These are phyloP conservation scores for Friedmanniomyces simplex DNA, from an alignment of 495 filamentous ascomycete genomes.

Conservation along the genomic window DNA sequence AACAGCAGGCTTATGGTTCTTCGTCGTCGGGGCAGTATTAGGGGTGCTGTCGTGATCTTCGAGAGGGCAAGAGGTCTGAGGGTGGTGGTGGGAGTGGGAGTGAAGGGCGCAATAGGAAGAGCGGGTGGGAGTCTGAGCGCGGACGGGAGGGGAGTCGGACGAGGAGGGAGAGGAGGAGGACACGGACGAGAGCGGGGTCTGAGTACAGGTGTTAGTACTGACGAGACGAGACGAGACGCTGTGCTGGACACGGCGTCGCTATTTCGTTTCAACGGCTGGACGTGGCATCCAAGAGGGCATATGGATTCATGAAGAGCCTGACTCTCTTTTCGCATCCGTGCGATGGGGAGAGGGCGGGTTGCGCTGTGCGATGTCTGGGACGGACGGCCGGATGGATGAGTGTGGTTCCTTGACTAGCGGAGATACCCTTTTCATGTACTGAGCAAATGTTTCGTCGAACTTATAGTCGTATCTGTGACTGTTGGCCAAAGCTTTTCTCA, in stretches of 20 bases:
- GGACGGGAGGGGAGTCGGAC: constrained; percentile 1
- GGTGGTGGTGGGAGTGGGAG: neutral
- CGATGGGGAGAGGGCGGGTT: neutral
- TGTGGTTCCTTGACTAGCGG: neutral
- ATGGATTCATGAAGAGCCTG: neutral
- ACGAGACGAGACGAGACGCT: neutral
- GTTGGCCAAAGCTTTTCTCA: too few species aligned
- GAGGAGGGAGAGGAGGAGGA: neutral
- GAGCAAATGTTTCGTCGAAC: too few species aligned
- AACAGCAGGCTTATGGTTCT: neutral
- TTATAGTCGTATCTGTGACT: too few species aligned
- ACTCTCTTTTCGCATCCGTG: neutral
- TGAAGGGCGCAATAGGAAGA: neutral
- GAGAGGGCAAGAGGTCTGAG: neutral
- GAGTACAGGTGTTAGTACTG: neutral
- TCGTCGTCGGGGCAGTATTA: constrained; percentile 3
- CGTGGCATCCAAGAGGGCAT: too few species aligned
- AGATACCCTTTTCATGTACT: neutral
- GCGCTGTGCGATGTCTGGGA: neutral
- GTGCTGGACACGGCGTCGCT: neutral
- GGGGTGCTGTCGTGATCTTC: neutral
- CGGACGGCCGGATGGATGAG: too few species aligned
- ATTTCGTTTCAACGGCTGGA: neutral
- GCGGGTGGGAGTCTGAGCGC: neutral
- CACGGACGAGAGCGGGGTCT: neutral